Evolutionary conservation across 805 yeast species (phyloP).

Genomic region (Saccharomycopsis lassenensis): DNA sequence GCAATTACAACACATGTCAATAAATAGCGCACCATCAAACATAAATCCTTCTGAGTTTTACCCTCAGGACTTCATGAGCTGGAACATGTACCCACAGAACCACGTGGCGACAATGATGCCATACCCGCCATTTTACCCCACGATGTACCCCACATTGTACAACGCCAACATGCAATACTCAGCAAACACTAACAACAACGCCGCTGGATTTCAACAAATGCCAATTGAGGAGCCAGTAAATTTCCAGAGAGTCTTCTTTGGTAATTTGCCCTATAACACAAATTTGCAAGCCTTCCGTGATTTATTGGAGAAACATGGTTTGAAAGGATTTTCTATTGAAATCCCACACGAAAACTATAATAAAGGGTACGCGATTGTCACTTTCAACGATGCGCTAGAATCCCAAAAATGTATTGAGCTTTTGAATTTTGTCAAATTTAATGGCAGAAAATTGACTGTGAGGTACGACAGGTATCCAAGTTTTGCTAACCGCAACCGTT

Average conservation of each 20-base stretch:
- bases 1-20: too few species aligned
- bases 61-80: too few species aligned
- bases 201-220: background rate
- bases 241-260: slow-evolving; percentile 38
- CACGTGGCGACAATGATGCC: too few species aligned
- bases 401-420: slow-evolving; percentile 37
- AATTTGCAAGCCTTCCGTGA: slow-evolving; percentile 26
- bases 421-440: slow-evolving; percentile 43
- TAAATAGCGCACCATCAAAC: too few species aligned
- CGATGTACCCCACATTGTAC: too few species aligned
- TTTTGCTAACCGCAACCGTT: slow-evolving; percentile 9
- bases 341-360: slow-evolving; percentile 32
- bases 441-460: slow-evolving; percentile 51
- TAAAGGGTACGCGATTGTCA: slow-evolving; percentile 59
- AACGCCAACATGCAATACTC: too few species aligned
- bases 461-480: slow-evolving; percentile 46
- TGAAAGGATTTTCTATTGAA: slow-evolving; percentile 24
- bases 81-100: too few species aligned
- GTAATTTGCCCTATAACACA: slow-evolving; percentile 42
- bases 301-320: slow-evolving; percentile 14
- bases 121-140: too few species aligned
- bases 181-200: too few species aligned
- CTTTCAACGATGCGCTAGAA: slow-evolving; percentile 35
- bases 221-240: slow-evolving; percentile 23
- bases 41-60: too few species aligned